These are phyloP conservation scores for Lactarius sp. DNA, from an alignment of 768 basidiomycete genomes.

Conservation along the genomic window DNA sequence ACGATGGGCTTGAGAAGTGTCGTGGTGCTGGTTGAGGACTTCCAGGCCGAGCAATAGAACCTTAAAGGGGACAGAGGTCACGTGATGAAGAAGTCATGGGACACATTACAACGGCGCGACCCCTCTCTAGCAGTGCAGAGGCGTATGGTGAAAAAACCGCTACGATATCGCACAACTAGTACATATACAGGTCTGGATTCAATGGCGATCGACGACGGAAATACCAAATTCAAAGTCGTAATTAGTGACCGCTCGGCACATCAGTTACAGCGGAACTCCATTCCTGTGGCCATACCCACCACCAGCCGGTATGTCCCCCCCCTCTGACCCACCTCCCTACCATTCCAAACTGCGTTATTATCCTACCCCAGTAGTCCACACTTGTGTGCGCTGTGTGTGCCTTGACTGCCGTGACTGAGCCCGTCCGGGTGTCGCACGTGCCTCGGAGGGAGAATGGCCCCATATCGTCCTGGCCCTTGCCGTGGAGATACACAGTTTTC, in stretches of 20 bases:
- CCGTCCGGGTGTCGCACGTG: background rate
- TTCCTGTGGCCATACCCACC: slow-evolving; percentile 18
- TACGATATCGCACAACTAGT: too few species aligned
- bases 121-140: too few species aligned
- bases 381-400: background rate
- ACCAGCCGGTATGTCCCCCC: background rate
- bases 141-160: too few species aligned
- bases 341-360: slow-evolving; percentile 16
- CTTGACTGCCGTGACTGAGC: background rate
- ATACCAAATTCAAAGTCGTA: too few species aligned
- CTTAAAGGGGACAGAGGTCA: too few species aligned
- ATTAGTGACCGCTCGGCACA: background rate
- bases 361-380: background rate
- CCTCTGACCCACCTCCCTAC: background rate
- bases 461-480: background rate
- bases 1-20: too few species aligned
- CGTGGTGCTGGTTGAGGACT: too few species aligned
- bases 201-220: too few species aligned
- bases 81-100: slow-evolving; percentile 49
- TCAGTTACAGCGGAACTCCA: background rate
- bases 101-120: slow-evolving; percentile 51
- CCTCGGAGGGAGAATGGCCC: slow-evolving; percentile 4
- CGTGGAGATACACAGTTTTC: background rate
- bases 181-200: too few species aligned
- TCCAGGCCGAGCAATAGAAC: too few species aligned